These are phyloP conservation scores for Phialemoniopsis sp. DNA, from an alignment of 2,329 filamentous ascomycete species.

Conservation along the genomic window DNA sequence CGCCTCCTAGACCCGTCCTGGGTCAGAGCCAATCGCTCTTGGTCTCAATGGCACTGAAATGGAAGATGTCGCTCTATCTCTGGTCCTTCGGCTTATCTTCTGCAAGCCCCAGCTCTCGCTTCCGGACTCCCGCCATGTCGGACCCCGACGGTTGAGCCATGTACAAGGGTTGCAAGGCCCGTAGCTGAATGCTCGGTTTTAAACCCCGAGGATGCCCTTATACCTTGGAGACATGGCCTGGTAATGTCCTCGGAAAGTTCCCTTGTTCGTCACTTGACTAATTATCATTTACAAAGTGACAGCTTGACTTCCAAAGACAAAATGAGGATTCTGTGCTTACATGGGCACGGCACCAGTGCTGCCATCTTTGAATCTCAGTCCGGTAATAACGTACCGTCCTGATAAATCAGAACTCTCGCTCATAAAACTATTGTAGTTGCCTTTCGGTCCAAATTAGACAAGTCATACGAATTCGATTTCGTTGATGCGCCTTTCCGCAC, in stretches of 20 bases:
- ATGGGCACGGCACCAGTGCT: slow-evolving; percentile 30
- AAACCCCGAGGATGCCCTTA: background rate
- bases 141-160: slow-evolving; percentile 1
- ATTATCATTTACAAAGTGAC: slow-evolving; percentile 1
- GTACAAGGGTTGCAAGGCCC: background rate
- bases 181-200: background rate
- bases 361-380: slow-evolving; percentile 29
- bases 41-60: too few relatives aligned
- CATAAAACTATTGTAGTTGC: slow-evolving; percentile 16
- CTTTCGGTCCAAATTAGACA: slow-evolving; percentile 25
- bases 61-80: too few relatives aligned
- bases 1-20: too few relatives aligned
- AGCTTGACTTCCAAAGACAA: slow-evolving; percentile 2
- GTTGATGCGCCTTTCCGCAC: slow-evolving; percentile 24
- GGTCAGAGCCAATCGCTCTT: too few relatives aligned
- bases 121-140: slow-evolving; percentile 9
- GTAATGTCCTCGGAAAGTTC: slow-evolving; percentile 1
- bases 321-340: slow-evolving; percentile 29
- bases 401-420: slow-evolving; percentile 1
- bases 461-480: slow-evolving; percentile 25
- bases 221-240: background rate
- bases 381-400: slow-evolving; percentile 11
- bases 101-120: background rate
- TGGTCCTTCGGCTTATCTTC: too few relatives aligned
- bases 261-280: background rate